phyloP scores from a whole-genome alignment of 257 asterid species.

The Solanum raphanifolium region DNA sequence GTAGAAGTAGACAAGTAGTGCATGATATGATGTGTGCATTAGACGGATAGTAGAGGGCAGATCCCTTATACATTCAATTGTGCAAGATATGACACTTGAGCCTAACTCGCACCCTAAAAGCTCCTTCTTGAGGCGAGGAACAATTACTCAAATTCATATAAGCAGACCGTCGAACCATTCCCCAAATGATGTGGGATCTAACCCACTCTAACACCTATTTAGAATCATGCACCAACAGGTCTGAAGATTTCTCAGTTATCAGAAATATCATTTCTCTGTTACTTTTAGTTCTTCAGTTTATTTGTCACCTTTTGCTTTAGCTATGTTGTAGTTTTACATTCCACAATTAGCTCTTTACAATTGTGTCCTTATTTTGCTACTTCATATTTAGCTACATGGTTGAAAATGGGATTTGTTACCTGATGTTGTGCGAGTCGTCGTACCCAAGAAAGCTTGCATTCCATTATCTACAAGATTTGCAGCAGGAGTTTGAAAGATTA shows the following conservation, averaged over 20 bases:
- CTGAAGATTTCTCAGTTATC: neutral
- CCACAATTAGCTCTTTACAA: neutral
- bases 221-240: neutral
- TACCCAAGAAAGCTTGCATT: slow-evolving; percentile 51
- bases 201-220: neutral
- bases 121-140: neutral
- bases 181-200: neutral
- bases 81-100: fast-evolving
- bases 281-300: neutral
- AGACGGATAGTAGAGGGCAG: neutral
- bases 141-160: neutral
- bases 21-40: neutral
- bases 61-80: neutral
- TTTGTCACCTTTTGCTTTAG: neutral
- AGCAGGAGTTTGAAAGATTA: slow-evolving; percentile 29
- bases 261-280: neutral
- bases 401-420: slow-evolving; percentile 49
- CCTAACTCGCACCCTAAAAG: fast-evolving
- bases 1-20: neutral
- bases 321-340: neutral
- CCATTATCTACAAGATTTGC: slow-evolving; percentile 46
- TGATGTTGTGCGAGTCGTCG: slow-evolving; percentile 34
- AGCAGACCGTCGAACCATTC: neutral
- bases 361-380: neutral
- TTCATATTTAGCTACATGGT: slow-evolving; percentile 31